A percentile compares a stretch with the other conserved stretches of the same genome.
Evolutionary conservation across 2,329 filamentous ascomycete species (phyloP).

Genomic region (Claviceps sp.): DNA sequence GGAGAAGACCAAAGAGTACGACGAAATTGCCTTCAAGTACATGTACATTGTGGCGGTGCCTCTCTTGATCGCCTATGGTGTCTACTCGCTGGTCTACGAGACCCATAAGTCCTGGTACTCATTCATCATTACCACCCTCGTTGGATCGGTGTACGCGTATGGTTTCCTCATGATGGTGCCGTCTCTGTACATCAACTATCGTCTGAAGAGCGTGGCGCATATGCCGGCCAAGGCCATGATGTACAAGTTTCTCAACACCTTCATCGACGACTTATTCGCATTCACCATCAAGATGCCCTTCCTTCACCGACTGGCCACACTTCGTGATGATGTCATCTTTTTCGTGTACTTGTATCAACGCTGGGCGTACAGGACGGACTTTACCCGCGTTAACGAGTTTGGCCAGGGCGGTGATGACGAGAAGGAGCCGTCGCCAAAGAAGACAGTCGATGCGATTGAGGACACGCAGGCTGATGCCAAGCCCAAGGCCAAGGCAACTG

Average conservation of each 20-base stretch:
- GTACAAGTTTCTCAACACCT: constrained; percentile 97
- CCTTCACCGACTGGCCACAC: constrained; percentile 78
- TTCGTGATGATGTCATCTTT: constrained; percentile 94
- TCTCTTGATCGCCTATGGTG: constrained; percentile 75
- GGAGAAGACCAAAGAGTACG: constrained; percentile 96
- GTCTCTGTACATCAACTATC: constrained; percentile 96
- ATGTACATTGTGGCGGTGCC: constrained; percentile 88
- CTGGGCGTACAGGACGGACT: constrained; percentile 86
- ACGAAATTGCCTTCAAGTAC: constrained; percentile 94
- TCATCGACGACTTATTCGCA: constrained; percentile 96
- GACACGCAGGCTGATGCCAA: constrained; percentile 23
- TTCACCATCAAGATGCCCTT: constrained; percentile 99
- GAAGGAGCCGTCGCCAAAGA: constrained; percentile 31
- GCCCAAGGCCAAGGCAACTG: constrained; percentile 30
- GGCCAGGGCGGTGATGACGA: constrained; percentile 95
- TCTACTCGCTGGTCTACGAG: constrained; percentile 85
- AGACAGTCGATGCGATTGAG: constrained; percentile 18
- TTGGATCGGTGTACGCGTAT: constrained; percentile 93
- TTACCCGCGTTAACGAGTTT: constrained; percentile 89
- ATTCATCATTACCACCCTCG: constrained; percentile 86
- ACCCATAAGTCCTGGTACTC: constrained; percentile 97
- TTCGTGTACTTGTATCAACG: constrained; percentile 94
- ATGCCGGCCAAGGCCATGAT: constrained; percentile 96
- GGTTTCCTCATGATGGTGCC: constrained; percentile 99
- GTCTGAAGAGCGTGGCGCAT: constrained; percentile 86